Evolutionary conservation across 805 yeast species (phyloP), one percentile per base, ranked within the genome.

Genomic region (Torulaspora delbrueckii): DNA sequence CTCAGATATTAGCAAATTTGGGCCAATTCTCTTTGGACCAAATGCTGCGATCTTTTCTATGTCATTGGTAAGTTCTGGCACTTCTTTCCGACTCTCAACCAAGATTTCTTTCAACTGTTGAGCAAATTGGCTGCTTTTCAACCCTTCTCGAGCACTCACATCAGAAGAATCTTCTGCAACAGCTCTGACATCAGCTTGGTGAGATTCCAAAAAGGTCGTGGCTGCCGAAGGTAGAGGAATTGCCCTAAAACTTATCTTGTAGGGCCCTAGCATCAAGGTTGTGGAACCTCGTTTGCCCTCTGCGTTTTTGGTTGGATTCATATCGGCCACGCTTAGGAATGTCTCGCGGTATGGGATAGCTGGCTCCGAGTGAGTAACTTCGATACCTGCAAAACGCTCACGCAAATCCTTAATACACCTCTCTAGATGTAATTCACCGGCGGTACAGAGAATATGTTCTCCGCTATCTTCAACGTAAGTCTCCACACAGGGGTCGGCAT

Each of bases 341-440:
- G 97, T 86, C 63, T 93, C 99, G 51, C 96, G 71, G 62, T 84
- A 93, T 8, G 99, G 98, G 53, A 93, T 95, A 18, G 86, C 91
- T 0, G 99, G 98, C 57, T 87, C 86, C 23, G 96, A 91, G 26
- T 82, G 79, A 3, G 84, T 78, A 8, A 93, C 81, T 41, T 88
- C 96, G 55, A 89, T 79, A 9, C 90, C 89, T 0, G 98, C 97
- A 74, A 89, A 93, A 55, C 98, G 73, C 57, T 87, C 96, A 44
- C 77, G 80, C 58, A 93, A 69, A 67, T 93, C 99, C 59, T 88
- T 89, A 54, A 93, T 65, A 66, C 99, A 93, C 60, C 99, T 77
- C 60, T 93, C 99, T 34, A 93, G 72, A 70, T 93, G 99, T 51
- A 93, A 72, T 66, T 93, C 99, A 40, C 99, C 99, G 8, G 99